Evolutionary conservation across 2,329 filamentous ascomycete genomes (phyloP), one percentile per base, ranked within the genome.

Genomic region (Penicillium oxalicum): DNA sequence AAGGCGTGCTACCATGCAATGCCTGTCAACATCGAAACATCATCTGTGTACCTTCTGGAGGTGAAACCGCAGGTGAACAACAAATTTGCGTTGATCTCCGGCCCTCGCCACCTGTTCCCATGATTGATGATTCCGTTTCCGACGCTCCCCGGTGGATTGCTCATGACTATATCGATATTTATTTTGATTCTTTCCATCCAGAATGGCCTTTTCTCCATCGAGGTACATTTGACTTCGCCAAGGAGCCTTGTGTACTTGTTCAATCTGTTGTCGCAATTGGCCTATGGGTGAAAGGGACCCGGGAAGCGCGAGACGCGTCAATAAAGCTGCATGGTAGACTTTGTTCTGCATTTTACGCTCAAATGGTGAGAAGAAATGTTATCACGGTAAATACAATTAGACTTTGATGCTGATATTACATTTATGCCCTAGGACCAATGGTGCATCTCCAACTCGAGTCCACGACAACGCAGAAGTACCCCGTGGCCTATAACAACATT

Each of bases 401-500:
- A 34, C n/a, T 25, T 7, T 34, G 7, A 13, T 24, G 8, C 25
- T 48, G 28, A 37, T 26, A 44, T 43, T 33, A 48, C 6, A 1
- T 5, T 13, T 45, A 35, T 36, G 12, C 35, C 11, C 27, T 38
- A 57, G 53, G 27, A 41, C 37, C 48, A 56, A 52, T 57, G 53
- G 53, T 50, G 36, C 45, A 34, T 50, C 11, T 37, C 49, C 1
- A 28, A 53, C 11, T 47, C 44, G 28, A 45, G n/a, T 8, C n/a
- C 34, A 43, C 33, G 28, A 5, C 18, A 27, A 9, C 11, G 27
- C 12, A 40, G 5, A 24, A 39, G 9, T 6, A 50, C 43, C 2
- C 42, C 52, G 27, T 63, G 59, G 58, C 61, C 61, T 33, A 59
- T 64, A 26, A 51, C 61, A 28, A 61, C 61, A n/a, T 63, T 59